A percentile compares a stretch with the other conserved stretches of the same genome.
These are phyloP conservation scores for Flaveria linearis DNA, from an alignment of 129 eudicot species.

Conservation along the genomic window DNA sequence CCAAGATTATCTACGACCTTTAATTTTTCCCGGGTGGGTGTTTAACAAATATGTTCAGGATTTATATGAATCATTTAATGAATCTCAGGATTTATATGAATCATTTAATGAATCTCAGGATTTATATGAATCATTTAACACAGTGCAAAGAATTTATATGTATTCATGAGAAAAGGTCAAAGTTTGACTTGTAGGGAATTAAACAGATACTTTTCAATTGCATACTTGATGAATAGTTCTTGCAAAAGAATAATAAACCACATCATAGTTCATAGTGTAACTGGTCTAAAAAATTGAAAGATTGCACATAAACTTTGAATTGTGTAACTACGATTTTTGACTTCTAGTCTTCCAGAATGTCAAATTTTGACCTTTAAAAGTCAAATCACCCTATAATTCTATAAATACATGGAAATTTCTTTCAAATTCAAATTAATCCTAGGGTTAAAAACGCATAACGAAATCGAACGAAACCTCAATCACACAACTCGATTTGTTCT, in stretches of 20 bases:
- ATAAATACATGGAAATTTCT: not conserved
- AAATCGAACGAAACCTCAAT: not conserved
- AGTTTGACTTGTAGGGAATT: not conserved
- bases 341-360: slow-evolving; percentile 10
- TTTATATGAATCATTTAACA: not conserved
- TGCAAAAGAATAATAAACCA: not conserved
- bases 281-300: not conserved
- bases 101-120: not conserved
- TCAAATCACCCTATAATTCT: not conserved
- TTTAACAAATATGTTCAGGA: not conserved
- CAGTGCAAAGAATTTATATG: not conserved
- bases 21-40: not conserved
- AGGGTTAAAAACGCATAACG: not conserved
- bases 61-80: not conserved
- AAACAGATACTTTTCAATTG: not conserved
- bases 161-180: not conserved
- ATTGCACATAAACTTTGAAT: slow-evolving; percentile 5
- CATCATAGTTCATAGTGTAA: not conserved
- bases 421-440: not conserved
- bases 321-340: slow-evolving; percentile 8
- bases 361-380: slow-evolving; percentile 11
- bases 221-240: slow-evolving; percentile 5
- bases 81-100: not conserved
- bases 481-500: not conserved
- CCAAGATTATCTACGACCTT: slow-evolving; percentile 4